Evolutionary conservation across 805 yeast species (phyloP).

Genomic region (Crinitomyces ghanaensis): DNA sequence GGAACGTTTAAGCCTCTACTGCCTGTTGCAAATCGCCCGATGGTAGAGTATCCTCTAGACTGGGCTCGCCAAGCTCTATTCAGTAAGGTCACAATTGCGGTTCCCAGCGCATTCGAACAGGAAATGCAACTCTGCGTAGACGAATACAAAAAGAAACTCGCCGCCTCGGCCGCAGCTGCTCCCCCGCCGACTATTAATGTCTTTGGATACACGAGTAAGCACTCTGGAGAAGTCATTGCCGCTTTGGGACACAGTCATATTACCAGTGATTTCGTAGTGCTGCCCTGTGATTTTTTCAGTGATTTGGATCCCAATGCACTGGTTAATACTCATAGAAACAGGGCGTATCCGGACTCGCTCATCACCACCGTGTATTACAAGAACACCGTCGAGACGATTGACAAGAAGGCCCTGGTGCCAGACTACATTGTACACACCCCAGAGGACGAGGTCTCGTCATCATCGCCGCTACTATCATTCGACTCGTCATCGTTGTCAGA

Average conservation of each 20-base stretch:
- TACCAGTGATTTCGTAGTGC: constrained; percentile 51
- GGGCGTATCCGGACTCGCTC: constrained; percentile 56
- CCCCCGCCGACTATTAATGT: constrained; percentile 8
- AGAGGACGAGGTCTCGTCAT: constrained; percentile 13
- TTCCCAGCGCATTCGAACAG: neutral
- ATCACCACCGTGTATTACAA: constrained; percentile 59
- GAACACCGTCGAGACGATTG: constrained; percentile 64
- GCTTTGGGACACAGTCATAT: constrained; percentile 10
- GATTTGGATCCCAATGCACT: constrained; percentile 84
- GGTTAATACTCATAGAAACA: constrained; percentile 71
- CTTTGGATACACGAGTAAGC: constrained; percentile 8
- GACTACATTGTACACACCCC: constrained; percentile 41
- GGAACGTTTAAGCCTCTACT: constrained; percentile 75
- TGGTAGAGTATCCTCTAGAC: constrained; percentile 75
- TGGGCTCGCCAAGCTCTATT: constrained; percentile 91
- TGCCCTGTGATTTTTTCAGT: constrained; percentile 92
- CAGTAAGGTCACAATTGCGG: too few relatives aligned
- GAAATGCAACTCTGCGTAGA: constrained; percentile 3
- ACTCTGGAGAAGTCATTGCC: constrained; percentile 18
- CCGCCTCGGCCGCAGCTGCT: constrained; percentile 1
- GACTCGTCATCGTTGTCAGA: too few relatives aligned
- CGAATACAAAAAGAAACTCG: constrained; percentile 25
- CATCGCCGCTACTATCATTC: too few relatives aligned
- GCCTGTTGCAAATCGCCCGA: constrained; percentile 83
- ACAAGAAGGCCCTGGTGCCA: constrained; percentile 58